phyloP scores from a whole-genome alignment of 495 filamentous ascomycete genomes.

The Aspergillus incahuasiensis region DNA sequence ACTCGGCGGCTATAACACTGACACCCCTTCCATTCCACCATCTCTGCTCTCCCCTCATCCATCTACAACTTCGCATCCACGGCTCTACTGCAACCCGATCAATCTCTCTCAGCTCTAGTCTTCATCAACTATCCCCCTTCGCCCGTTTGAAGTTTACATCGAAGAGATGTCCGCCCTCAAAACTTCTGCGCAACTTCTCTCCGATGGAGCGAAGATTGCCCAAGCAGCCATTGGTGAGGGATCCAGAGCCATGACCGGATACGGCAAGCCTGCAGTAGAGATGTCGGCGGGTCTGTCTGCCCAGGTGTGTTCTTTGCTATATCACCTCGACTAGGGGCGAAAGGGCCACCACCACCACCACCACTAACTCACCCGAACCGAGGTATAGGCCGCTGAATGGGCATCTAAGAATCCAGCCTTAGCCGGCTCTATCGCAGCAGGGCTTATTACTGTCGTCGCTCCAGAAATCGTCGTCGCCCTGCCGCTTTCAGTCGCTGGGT shows the following conservation, averaged over 20 bases:
- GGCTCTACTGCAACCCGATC: too few species aligned
- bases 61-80: too few species aligned
- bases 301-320: conserved; percentile 3
- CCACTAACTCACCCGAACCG: not conserved
- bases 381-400: conserved; percentile 13
- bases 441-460: conserved; percentile 7
- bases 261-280: conserved; percentile 13
- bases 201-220: not conserved
- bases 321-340: not conserved
- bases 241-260: not conserved
- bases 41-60: too few species aligned
- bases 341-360: not conserved
- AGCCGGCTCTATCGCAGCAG: conserved; percentile 4
- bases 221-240: not conserved
- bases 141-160: too few species aligned
- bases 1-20: too few species aligned
- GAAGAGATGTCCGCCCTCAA: not conserved
- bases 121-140: too few species aligned
- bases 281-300: conserved; percentile 7
- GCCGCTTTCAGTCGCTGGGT: conserved; percentile 13
- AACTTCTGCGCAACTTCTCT: not conserved
- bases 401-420: conserved; percentile 11
- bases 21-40: too few species aligned
- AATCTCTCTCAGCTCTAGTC: too few species aligned
- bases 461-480: conserved; percentile 13